A percentile compares a stretch with the other conserved stretches of the same genome.
These are phyloP conservation scores for Fraxinus baroniana DNA, from an alignment of 305 asterid genomes.

Conservation along the genomic window DNA sequence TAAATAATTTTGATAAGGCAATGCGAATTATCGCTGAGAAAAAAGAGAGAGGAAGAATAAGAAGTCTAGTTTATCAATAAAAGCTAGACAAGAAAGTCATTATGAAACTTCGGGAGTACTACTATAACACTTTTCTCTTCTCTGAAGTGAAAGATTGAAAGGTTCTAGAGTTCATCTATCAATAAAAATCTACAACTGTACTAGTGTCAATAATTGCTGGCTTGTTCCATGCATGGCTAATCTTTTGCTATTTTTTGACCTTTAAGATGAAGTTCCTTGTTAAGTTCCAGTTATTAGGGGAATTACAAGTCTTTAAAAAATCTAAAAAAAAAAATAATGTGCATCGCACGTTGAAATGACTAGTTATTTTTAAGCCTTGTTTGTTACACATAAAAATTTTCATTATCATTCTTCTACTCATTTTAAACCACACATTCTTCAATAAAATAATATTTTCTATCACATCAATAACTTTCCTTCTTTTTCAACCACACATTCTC, in stretches of 20 bases:
- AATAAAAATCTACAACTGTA: not conserved
- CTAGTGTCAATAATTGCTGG: not conserved
- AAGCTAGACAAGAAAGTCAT: not conserved
- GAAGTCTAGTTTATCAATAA: not conserved
- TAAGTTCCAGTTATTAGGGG: not conserved
- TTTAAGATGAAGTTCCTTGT: not conserved
- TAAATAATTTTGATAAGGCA: not conserved
- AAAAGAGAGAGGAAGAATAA: no score
- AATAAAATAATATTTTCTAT: no score
- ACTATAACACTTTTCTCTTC: not conserved
- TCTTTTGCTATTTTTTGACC: not conserved
- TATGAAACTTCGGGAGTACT: not conserved
- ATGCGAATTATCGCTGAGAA: not conserved
- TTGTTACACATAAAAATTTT: no score
- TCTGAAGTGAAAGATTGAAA: not conserved
- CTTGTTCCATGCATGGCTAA: not conserved
- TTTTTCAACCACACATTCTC: no score
- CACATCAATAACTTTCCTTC: no score
- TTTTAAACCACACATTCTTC: no score
- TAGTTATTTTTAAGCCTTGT: not conserved
- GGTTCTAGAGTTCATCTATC: not conserved
- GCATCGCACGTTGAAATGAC: not conserved
- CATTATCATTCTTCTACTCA: no score
- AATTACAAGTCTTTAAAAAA: not conserved
- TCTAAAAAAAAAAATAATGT: not conserved